Percentiles rank a stretch among this genome's conserved stretches.
Evolutionary conservation across 2,329 filamentous ascomycete genomes (phyloP).

Genomic region (Alternaria burnsii): DNA sequence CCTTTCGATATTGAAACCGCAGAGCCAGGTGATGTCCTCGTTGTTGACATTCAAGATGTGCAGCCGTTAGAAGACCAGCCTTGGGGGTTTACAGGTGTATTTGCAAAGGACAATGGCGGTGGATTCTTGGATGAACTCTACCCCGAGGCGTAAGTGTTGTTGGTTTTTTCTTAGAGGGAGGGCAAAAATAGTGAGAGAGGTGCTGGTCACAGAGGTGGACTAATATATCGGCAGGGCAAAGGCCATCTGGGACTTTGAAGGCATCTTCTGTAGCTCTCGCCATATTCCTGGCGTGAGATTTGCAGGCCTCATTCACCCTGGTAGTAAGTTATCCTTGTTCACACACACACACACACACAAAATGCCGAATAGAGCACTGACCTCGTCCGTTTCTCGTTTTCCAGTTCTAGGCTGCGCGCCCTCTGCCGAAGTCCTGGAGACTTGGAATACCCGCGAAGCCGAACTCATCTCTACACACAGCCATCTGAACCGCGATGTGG

Average conservation of each 20-base stretch:
- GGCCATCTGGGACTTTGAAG: slow-evolving; percentile 80
- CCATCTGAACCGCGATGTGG: slow-evolving; percentile 69
- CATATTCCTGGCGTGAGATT: slow-evolving; percentile 81
- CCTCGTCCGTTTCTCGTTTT: not conserved
- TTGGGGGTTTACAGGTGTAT: slow-evolving; percentile 90
- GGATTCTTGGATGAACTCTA: slow-evolving; percentile 90
- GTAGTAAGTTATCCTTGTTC: slow-evolving; percentile 56
- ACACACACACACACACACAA: too few species aligned
- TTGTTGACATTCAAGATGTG: slow-evolving; percentile 92
- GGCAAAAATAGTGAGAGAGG: not conserved
- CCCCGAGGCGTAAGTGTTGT: slow-evolving; percentile 71
- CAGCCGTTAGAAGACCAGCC: slow-evolving; percentile 86
- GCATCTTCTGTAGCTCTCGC: slow-evolving; percentile 81
- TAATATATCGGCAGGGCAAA: slow-evolving; percentile 62
- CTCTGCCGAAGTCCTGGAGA: slow-evolving; percentile 76
- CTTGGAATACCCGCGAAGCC: slow-evolving; percentile 84
- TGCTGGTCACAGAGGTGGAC: not conserved
- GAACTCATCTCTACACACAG: slow-evolving; percentile 78
- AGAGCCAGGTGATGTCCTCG: slow-evolving; percentile 82
- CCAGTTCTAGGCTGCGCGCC: slow-evolving; percentile 74
- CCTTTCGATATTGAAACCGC: slow-evolving; percentile 88
- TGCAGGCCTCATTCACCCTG: slow-evolving; percentile 87
- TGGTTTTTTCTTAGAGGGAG: not conserved
- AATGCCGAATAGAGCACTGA: not conserved
- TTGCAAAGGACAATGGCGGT: slow-evolving; percentile 81